Evolutionary conservation across 768 basidiomycete species (phyloP).

Genomic region (Hypholoma sublateritium): DNA sequence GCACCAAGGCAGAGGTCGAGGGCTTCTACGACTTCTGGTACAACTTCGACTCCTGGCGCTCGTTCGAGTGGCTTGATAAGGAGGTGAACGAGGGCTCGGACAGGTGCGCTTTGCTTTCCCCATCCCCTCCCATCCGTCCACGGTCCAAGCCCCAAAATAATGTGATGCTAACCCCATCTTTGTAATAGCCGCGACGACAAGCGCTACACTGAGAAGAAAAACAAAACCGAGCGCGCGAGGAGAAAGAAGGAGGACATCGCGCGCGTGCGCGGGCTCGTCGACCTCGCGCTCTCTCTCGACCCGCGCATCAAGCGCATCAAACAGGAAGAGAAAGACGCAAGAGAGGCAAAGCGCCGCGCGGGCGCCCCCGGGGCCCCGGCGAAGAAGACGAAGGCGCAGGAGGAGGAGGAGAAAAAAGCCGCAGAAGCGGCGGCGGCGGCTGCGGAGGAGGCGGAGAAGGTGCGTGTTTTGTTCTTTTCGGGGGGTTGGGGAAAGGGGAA

Average conservation of each 20-base stretch:
- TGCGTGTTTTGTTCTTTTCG: slow-evolving; percentile 27
- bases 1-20: slow-evolving; percentile 82
- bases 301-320: slow-evolving; percentile 98
- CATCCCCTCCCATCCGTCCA: not conserved
- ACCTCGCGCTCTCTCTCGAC: slow-evolving; percentile 78
- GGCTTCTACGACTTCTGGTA: slow-evolving; percentile 99
- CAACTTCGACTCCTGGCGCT: slow-evolving; percentile 98
- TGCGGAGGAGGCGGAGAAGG: slow-evolving; percentile 86
- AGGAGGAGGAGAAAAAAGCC: slow-evolving; percentile 72
- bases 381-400: slow-evolving; percentile 73
- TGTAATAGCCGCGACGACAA: slow-evolving; percentile 88
- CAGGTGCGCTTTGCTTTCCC: slow-evolving; percentile 50
- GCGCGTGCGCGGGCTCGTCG: slow-evolving; percentile 83
- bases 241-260: slow-evolving; percentile 98
- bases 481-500: too few relatives aligned
- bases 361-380: slow-evolving; percentile 47
- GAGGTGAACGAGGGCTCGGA: slow-evolving; percentile 98
- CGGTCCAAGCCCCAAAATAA: too few relatives aligned
- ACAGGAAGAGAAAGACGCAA: slow-evolving; percentile 91
- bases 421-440: slow-evolving; percentile 71
- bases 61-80: slow-evolving; percentile 98
- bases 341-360: slow-evolving; percentile 83
- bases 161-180: not conserved
- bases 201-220: slow-evolving; percentile 99
- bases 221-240: slow-evolving; percentile 93